Base-by-base conservation (phyloP, 768 basidiomycete species). In the Coprinopsis marcescibilis region DNA sequence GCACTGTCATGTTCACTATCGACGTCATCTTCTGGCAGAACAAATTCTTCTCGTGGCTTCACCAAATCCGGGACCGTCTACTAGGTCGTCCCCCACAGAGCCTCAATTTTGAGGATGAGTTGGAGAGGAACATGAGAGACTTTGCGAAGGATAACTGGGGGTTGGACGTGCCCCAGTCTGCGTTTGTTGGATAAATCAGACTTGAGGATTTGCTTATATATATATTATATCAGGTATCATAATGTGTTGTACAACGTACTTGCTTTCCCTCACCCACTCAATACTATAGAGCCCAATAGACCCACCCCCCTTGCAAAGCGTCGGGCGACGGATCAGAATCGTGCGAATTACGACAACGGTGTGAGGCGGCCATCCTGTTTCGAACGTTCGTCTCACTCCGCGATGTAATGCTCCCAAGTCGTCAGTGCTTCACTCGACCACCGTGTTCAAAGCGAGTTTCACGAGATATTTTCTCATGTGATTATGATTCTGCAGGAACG, bases 111-210 rank as follows among this genome's bases (percentile, higher is more conserved):
- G 91, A 95, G 62, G 87, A 89, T 51, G 80, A 87, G 60, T 60
- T 95, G 44, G 89, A 95, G 72, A 69, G 70, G 53, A 76, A 79
- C 23, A 80, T 91, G 71, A 68, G 80, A 36, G 77, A 71, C 8
- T 77, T 91, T 63, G 89, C 89, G n/a, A 83, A 79, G 59, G 78
- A 76, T 38, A 84, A 80, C 50, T 73, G 93, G 46, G 91, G 91
- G 2, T 72, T 93, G 34, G 88, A 93, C 42, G 73, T 90, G 13
- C 72, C 70, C 2, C 68, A 75, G 7, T 68, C 62, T 19, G 76
- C 69, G 2, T 89, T 88, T 60, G 62, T 67, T 3, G 80, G 77
- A 19, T 73, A 57, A 58, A 35, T 2, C 20, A 8, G 30, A 8
- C 30, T 32, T n/a, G 8, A 32, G 30, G n/a, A 8, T 8, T 32